Conservation (phyloP, 495 filamentous ascomycete species). For the Penicillium pancosmium region DNA sequence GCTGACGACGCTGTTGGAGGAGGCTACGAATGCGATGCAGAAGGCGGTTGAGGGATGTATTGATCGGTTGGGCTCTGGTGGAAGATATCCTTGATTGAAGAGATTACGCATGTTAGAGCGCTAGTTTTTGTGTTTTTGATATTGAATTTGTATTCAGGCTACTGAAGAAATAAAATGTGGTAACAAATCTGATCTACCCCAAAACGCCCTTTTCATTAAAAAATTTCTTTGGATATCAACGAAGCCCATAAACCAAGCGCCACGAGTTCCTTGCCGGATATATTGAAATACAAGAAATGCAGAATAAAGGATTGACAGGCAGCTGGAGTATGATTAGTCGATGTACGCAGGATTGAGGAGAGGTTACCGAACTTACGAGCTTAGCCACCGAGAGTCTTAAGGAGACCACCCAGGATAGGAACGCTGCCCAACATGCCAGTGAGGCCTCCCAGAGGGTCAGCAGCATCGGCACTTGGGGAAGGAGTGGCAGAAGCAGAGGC, state of each 20-base stretch:
- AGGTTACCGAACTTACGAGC: background rate
- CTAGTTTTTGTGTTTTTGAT: background rate
- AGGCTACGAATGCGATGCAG: constrained; percentile 73
- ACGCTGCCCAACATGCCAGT: constrained; percentile 5
- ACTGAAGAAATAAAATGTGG: constrained; percentile 8
- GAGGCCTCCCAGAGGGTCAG: constrained; percentile 9
- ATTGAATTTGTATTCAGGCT: background rate
- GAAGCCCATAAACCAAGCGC: constrained; percentile 13
- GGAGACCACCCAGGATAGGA: constrained; percentile 14
- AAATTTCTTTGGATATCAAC: constrained; percentile 26
- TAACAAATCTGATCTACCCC: background rate
- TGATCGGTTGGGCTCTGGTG: constrained; percentile 68
- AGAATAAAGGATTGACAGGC: constrained; percentile 4
- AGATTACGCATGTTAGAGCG: constrained; percentile 9
- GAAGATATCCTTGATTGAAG: constrained; percentile 49
- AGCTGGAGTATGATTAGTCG: background rate
- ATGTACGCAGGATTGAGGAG: background rate
- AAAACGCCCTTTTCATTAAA: constrained; percentile 20
- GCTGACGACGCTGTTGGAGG: constrained; percentile 71
- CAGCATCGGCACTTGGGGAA: constrained; percentile 6
- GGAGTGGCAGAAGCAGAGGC: constrained; percentile 19
- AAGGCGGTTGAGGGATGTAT: constrained; percentile 73
- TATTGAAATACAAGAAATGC: constrained; percentile 15
- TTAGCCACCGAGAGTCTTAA: constrained; percentile 14
- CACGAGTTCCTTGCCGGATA: constrained; percentile 11